phyloP scores from a whole-genome alignment of 78 protist species.

The Dictyostelium brefeldianum region DNA sequence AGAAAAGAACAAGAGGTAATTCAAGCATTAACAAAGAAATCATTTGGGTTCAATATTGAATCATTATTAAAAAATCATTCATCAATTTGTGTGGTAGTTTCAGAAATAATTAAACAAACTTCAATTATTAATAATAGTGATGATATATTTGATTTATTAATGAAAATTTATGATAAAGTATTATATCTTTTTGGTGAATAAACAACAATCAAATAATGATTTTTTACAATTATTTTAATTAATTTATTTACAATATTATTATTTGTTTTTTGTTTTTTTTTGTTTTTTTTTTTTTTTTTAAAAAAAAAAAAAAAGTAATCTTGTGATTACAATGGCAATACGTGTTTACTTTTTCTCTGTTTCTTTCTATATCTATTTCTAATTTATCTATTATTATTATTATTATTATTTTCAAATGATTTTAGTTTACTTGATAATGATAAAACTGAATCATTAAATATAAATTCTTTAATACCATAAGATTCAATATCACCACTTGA shows the following conservation, averaged over 20 bases:
- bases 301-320: too few relatives aligned
- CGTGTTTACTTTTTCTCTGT: too few relatives aligned
- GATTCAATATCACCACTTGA: neutral
- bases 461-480: neutral
- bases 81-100: neutral
- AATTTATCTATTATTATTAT: neutral
- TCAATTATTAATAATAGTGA: neutral
- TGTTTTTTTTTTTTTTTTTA: neutral
- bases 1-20: neutral
- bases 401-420: neutral
- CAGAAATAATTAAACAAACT: neutral
- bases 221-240: neutral
- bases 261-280: neutral
- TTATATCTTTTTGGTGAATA: neutral
- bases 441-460: neutral
- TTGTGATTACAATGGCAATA: too few relatives aligned
- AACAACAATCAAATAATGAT: neutral
- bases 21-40: neutral
- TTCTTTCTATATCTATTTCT: too few relatives aligned
- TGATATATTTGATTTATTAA: neutral
- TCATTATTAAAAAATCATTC: constrained; percentile 11
- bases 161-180: neutral
- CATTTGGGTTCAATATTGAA: constrained; percentile 19
- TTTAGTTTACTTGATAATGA: constrained; percentile 8
- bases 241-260: neutral